Evolutionary conservation across 2,329 filamentous ascomycete genomes (phyloP).

Genomic region (Fusarium abutilonis): DNA sequence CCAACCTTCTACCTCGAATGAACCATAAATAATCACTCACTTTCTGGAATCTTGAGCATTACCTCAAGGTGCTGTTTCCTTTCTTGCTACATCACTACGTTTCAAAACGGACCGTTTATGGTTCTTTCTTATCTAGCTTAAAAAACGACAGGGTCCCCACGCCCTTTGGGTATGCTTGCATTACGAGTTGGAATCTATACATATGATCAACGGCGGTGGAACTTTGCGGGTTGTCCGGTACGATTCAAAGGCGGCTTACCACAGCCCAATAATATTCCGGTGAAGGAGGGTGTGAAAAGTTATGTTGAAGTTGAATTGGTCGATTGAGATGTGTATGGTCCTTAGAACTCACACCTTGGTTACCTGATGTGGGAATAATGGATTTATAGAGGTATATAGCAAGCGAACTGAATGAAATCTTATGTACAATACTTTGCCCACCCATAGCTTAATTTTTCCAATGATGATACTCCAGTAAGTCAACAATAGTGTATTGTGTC

Average conservation of each 20-base stretch:
- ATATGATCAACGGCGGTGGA: slow-evolving; percentile 38
- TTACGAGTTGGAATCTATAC: slow-evolving; percentile 44
- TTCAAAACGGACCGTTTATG: slow-evolving; percentile 18
- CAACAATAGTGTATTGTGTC: too few relatives aligned
- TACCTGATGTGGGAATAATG: slow-evolving; percentile 23
- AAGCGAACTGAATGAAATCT: slow-evolving; percentile 34
- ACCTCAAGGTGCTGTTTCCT: slow-evolving; percentile 4
- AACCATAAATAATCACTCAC: slow-evolving; percentile 32
- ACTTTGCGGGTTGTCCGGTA: slow-evolving; percentile 16
- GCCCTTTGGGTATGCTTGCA: slow-evolving; percentile 35
- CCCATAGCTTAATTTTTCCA: too few relatives aligned
- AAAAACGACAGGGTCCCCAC: slow-evolving; percentile 14
- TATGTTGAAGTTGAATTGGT: slow-evolving; percentile 1
- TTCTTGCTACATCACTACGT: slow-evolving; percentile 3
- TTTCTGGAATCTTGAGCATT: slow-evolving; percentile 7
- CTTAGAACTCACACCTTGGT: slow-evolving; percentile 24
- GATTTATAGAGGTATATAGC: slow-evolving; percentile 41
- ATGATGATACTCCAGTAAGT: too few relatives aligned
- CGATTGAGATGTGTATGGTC: slow-evolving; percentile 3
- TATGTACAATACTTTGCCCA: slow-evolving; percentile 6
- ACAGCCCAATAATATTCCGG: slow-evolving; percentile 22
- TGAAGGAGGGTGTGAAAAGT: slow-evolving; percentile 10
- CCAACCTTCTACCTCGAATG: slow-evolving; percentile 2
- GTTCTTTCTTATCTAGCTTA: background rate
- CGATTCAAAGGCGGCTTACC: slow-evolving; percentile 11